Evolutionary conservation across 345 rosid species (phyloP), one percentile per base, ranked within the genome.

Genomic region (Eucalyptus regnans): DNA sequence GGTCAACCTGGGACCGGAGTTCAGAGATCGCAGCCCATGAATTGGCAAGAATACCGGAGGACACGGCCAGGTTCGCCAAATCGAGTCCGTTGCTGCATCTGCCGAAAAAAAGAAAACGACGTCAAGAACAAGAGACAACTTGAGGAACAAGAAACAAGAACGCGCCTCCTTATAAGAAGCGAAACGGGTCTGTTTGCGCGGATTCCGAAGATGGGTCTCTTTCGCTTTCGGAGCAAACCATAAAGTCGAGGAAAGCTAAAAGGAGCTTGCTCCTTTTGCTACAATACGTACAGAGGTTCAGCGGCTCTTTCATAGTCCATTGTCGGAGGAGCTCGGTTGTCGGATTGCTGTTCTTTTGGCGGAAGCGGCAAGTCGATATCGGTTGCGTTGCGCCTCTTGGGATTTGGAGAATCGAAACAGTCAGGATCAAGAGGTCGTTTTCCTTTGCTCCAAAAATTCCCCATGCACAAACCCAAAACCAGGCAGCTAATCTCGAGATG

Each of bases 31-130:
- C 90, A 7, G 3, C 88, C 93, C 94, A 94, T 23, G 96, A 91
- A 48, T n/a, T 56, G 5, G 66, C 50, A 86, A 95, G 90, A 48
- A 96, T 86, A 83, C 88, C 94, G 9, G 97, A 94, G 91, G 89
- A 91, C 88, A 93, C 90, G 90, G 88, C 89, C 29, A 95, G 91
- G 89, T 90, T 94, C 83, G 94, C 96, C 84, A 92, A 90, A 66
- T 91, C 94, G 17, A 84, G 46, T 6, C 94, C 92, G 50, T 91
- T 88, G 92, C 90, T 88, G 46, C 80, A 91, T 87, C 95, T 92
- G 94, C 49, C 49, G n/a, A 48, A 29, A 52, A 83, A 52, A 51
- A 33, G 18, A 60, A 87, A 37, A 71, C 15, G 11, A 41, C 41
- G 27, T 52, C n/a, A n/a, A 48, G 12, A 68, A 76, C 16, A 66